These are phyloP conservation scores for Huntiella abstrusa DNA, from an alignment of 2,329 filamentous ascomycete species.

Conservation along the genomic window DNA sequence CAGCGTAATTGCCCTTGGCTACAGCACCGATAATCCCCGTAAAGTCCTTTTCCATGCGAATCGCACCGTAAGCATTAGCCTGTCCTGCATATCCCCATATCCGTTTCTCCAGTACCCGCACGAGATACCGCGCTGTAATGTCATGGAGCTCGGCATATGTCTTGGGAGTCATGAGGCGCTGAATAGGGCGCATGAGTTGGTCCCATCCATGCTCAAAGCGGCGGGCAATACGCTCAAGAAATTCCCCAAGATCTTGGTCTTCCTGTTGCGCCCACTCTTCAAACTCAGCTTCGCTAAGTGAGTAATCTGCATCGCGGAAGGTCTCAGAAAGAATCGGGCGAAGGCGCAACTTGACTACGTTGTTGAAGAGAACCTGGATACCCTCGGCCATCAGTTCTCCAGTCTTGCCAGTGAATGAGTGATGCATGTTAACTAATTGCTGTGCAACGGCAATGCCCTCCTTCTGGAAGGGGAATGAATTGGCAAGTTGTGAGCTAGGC, in stretches of 20 bases:
- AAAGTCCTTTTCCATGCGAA: slow-evolving; percentile 70
- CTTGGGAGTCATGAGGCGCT: slow-evolving; percentile 60
- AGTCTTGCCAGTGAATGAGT: slow-evolving; percentile 58
- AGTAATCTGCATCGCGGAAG: slow-evolving; percentile 84
- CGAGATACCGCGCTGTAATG: slow-evolving; percentile 54
- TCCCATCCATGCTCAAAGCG: slow-evolving; percentile 79
- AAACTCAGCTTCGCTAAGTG: slow-evolving; percentile 43
- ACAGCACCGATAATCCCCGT: slow-evolving; percentile 52
- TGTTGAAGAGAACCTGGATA: slow-evolving; percentile 67
- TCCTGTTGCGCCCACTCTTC: slow-evolving; percentile 34
- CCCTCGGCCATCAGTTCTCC: slow-evolving; percentile 69
- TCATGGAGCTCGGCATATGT: slow-evolving; percentile 63
- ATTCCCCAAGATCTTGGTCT: slow-evolving; percentile 26
- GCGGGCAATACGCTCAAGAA: slow-evolving; percentile 50
- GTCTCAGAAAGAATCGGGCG: slow-evolving; percentile 71
- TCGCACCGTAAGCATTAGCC: slow-evolving; percentile 64
- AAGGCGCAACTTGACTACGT: slow-evolving; percentile 69
- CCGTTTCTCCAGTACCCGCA: slow-evolving; percentile 68
- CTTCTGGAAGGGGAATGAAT: slow-evolving; percentile 63
- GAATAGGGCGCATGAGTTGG: slow-evolving; percentile 64
- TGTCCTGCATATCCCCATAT: slow-evolving; percentile 64
- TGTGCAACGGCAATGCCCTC: slow-evolving; percentile 53
- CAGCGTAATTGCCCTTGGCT: slow-evolving; percentile 52
- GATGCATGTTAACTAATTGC: slow-evolving; percentile 48
- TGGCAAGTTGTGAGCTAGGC: slow-evolving; percentile 29